Evolutionary conservation across 345 rosid species (phyloP).

Genomic region (Citrus cavaleriei): DNA sequence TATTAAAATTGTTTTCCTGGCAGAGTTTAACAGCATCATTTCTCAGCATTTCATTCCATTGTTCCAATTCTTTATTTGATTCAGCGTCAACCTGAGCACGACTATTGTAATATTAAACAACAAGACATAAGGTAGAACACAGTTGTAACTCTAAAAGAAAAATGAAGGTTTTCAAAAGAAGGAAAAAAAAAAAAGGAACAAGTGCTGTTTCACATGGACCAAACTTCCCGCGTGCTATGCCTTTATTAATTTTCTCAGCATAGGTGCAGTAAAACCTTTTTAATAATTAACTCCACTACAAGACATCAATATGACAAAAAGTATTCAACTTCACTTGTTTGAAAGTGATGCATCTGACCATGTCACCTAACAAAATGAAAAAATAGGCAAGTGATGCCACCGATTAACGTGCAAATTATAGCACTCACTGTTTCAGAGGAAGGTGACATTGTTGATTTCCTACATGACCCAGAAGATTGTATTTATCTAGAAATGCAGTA

Average conservation of each 20-base stretch:
- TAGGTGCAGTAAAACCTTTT: not conserved
- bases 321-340: too few species aligned
- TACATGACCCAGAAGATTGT: not conserved
- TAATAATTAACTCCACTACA: not conserved
- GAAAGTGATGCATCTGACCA: not conserved
- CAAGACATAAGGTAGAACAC: not conserved
- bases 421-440: not conserved
- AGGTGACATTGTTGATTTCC: not conserved
- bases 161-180: too few species aligned
- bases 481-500: not conserved
- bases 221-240: not conserved
- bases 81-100: constrained; percentile 72
- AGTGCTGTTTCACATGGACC: not conserved
- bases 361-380: not conserved
- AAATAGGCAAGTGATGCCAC: not conserved
- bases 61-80: constrained; percentile 89
- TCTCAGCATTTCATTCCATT: constrained; percentile 92
- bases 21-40: constrained; percentile 83
- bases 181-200: too few species aligned
- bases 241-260: not conserved
- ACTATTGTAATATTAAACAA: constrained; percentile 8
- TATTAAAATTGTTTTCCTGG: constrained; percentile 87
- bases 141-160: not conserved
- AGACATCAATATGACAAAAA: not conserved
- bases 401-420: not conserved